Percentiles rank a stretch among this genome's conserved stretches.
Conservation (phyloP, 805 yeast genomes). For the Sugiyamaella smithiae region DNA sequence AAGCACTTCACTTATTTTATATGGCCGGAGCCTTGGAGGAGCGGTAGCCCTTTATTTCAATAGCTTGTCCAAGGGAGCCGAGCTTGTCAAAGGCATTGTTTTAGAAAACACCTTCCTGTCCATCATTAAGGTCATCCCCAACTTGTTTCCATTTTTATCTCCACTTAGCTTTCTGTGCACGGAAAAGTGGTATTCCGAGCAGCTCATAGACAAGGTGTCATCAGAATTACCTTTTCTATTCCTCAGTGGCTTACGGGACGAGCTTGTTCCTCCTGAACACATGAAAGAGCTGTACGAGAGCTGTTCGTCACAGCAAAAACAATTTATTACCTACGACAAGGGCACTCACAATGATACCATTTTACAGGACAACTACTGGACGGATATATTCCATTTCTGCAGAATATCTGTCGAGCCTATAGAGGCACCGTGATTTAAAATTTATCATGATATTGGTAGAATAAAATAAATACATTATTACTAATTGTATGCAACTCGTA, state of each 20-base stretch:
- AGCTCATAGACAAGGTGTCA: conserved; percentile 50
- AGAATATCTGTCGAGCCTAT: conserved; percentile 15
- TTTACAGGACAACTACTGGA: conserved; percentile 76
- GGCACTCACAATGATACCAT: conserved; percentile 85
- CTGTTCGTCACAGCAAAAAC: conserved; percentile 51
- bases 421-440: too few relatives aligned
- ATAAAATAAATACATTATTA: conserved; percentile 4
- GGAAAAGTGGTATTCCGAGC: conserved; percentile 80
- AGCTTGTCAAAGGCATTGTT: conserved; percentile 58
- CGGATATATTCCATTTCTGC: conserved; percentile 51
- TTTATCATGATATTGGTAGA: not conserved
- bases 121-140: conserved; percentile 57
- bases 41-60: conserved; percentile 89
- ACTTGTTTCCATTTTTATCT: conserved; percentile 65
- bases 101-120: conserved; percentile 85
- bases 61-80: conserved; percentile 45
- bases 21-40: conserved; percentile 93
- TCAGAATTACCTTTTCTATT: conserved; percentile 62
- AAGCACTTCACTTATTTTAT: conserved; percentile 57
- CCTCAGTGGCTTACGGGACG: conserved; percentile 74
- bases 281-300: conserved; percentile 59
- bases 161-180: conserved; percentile 62
- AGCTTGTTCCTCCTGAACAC: conserved; percentile 86
- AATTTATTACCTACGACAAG: conserved; percentile 51
- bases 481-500: not conserved